A percentile compares a stretch with the other conserved stretches of the same genome.
phyloP scores from a whole-genome alignment of 2,329 filamentous ascomycete genomes.

The Penicillium sp. region DNA sequence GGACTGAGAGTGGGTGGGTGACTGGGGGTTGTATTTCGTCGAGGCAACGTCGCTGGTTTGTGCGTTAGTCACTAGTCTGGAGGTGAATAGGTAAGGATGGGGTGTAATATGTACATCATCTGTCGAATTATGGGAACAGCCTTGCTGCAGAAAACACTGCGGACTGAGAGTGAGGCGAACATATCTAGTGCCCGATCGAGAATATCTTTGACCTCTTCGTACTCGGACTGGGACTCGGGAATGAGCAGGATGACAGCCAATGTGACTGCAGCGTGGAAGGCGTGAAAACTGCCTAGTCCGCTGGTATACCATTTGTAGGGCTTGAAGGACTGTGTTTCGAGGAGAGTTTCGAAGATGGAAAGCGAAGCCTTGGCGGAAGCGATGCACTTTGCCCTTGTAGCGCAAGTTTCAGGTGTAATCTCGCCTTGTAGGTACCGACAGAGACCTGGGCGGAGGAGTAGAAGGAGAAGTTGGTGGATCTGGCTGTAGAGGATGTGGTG shows the following conservation, averaged over 20 bases:
- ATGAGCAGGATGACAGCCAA: constrained; percentile 25
- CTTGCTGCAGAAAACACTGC: constrained; percentile 33
- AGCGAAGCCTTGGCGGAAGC: constrained; percentile 29
- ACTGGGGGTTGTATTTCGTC: constrained; percentile 13
- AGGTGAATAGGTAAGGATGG: not conserved
- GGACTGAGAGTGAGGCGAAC: constrained; percentile 28
- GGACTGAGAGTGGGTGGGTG: constrained; percentile 2
- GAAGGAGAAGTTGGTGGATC: constrained; percentile 32
- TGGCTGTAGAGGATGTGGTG: constrained; percentile 36
- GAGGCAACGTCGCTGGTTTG: constrained; percentile 20
- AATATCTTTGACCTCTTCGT: constrained; percentile 23
- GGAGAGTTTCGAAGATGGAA: constrained; percentile 27
- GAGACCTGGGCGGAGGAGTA: constrained; percentile 31
- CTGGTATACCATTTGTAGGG: constrained; percentile 37
- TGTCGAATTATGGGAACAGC: constrained; percentile 30
- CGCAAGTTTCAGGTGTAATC: constrained; percentile 23
- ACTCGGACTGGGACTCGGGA: constrained; percentile 24
- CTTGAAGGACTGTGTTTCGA: constrained; percentile 25
- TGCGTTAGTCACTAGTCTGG: constrained; percentile 1
- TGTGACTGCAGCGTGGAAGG: constrained; percentile 35
- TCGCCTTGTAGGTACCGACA: constrained; percentile 28
- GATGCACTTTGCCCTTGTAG: constrained; percentile 27
- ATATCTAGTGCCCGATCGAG: constrained; percentile 26
- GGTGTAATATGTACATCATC: constrained; percentile 24
- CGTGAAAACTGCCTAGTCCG: constrained; percentile 35